Base-by-base conservation (phyloP, 1,284 basidiomycete genomes). In the Ganoderma leucocontextum region DNA sequence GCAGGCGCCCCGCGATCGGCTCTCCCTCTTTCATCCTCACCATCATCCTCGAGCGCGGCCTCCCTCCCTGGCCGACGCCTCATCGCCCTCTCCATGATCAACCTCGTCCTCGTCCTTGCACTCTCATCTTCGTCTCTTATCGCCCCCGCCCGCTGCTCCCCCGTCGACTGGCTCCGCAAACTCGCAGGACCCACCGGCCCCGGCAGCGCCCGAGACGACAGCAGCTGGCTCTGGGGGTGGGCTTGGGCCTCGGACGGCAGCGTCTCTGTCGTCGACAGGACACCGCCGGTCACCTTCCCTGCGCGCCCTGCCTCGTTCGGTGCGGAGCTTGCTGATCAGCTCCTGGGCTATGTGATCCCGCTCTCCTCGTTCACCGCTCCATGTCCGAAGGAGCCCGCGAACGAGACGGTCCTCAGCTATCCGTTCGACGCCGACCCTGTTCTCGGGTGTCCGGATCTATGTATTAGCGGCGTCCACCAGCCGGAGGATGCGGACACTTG, bases 311-410 rank as follows among this genome's bases (percentile, higher is more conserved):
- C 93, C 55, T 86, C 90, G 0, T 95, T 95, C 79, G 93, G 93
- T 12, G 85, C 85, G 33, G 89, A 93, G 73, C 87, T 94, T 62
- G 82, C 81, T 65, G 87, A 89, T 66, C 87, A 89, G n/a, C 85
- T 92, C 60, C 82, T 91, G 63, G 92, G 91, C 66, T 94, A 92
- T 80, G 89, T 94, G 66, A 91, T 93, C 67, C 93, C 93, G 1
- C 82, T 94, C 65, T 88, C 91, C 19, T 85, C 91, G 29, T 92
- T 93, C 78, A 92, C 90, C 1, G 75, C 78, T 0, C 83, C 86
- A 10, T 93, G 90, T 76, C 68, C 81, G 1, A 62, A 75, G 17
- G 81, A 82, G 62, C 47, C 71, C 2, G 67, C 71, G 65, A 67
- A 72, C 33, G 67, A 73, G 22, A 69, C 74, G 22, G 57, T 62